These are phyloP conservation scores for Trametes versicolor DNA, from an alignment of 1,284 basidiomycete genomes.

Conservation along the genomic window DNA sequence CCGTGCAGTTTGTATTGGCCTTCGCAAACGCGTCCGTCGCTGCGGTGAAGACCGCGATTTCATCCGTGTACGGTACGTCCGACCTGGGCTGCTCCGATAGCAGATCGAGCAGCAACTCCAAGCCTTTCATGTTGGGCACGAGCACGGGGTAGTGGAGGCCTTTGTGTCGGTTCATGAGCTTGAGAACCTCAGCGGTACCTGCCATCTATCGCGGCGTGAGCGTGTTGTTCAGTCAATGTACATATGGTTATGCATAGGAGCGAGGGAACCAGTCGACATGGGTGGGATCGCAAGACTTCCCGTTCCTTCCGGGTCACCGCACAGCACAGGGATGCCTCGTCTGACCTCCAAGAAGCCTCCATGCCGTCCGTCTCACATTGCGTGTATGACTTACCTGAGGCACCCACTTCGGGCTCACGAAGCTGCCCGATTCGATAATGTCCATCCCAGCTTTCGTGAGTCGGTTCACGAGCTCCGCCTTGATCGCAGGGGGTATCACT, in stretches of 20 bases:
- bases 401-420: constrained; percentile 94
- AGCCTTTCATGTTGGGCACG: constrained; percentile 85
- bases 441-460: constrained; percentile 77
- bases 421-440: constrained; percentile 90
- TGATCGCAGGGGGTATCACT: constrained; percentile 77
- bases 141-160: constrained; percentile 84
- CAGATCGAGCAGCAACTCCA: constrained; percentile 71
- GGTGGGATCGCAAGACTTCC: too few species aligned
- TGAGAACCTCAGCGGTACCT: constrained; percentile 80
- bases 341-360: too few species aligned
- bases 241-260: not conserved
- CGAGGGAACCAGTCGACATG: too few species aligned
- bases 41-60: constrained; percentile 91
- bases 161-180: constrained; percentile 60
- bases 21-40: constrained; percentile 89
- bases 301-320: too few species aligned
- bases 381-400: constrained; percentile 74
- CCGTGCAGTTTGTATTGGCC: constrained; percentile 87
- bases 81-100: constrained; percentile 52
- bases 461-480: constrained; percentile 84
- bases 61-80: constrained; percentile 67
- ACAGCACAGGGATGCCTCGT: too few species aligned
- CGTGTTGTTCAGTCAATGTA: not conserved
- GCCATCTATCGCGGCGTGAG: constrained; percentile 73
- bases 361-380: too few species aligned